Evolutionary conservation across 352 stramenopile genomes (phyloP).

Genomic region (Phytopythium cucurbitacearum): DNA sequence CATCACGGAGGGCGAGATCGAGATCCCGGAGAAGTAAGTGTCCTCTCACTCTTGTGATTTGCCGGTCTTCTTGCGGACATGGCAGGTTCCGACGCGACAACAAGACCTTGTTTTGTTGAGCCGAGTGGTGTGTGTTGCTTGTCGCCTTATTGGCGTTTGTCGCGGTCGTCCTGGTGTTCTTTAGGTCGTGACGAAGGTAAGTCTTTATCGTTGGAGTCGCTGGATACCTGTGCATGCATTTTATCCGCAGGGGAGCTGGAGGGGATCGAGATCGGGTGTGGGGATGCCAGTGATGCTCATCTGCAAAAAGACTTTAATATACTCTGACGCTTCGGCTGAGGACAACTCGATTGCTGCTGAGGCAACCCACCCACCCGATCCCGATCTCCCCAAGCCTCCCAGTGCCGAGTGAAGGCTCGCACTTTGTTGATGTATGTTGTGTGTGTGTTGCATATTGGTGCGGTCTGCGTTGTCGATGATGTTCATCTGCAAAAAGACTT

Average conservation of each 20-base stretch:
- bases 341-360: slow-evolving; percentile 47
- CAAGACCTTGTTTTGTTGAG: slow-evolving; percentile 16
- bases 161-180: no score
- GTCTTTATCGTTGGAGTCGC: no score
- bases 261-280: neutral
- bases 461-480: slow-evolving; percentile 15
- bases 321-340: slow-evolving; percentile 65
- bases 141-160: neutral
- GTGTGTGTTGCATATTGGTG: neutral
- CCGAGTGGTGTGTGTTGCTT: slow-evolving; percentile 3
- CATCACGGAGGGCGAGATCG: slow-evolving; percentile 96
- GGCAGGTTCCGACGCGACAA: neutral
- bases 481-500: slow-evolving; percentile 16
- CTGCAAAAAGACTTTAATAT: slow-evolving; percentile 82
- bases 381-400: neutral
- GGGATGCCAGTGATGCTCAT: slow-evolving; percentile 42
- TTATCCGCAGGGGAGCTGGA: neutral
- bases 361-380: slow-evolving; percentile 14
- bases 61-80: slow-evolving; percentile 2
- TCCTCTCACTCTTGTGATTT: slow-evolving; percentile 1
- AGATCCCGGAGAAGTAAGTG: slow-evolving; percentile 96
- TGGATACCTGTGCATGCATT: neutral
- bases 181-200: no score
- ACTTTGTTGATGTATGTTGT: slow-evolving; percentile 7
- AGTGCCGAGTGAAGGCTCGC: slow-evolving; percentile 8